These are phyloP conservation scores for Cadophora sp. DNA, from an alignment of 2,329 filamentous ascomycete species.

Conservation along the genomic window DNA sequence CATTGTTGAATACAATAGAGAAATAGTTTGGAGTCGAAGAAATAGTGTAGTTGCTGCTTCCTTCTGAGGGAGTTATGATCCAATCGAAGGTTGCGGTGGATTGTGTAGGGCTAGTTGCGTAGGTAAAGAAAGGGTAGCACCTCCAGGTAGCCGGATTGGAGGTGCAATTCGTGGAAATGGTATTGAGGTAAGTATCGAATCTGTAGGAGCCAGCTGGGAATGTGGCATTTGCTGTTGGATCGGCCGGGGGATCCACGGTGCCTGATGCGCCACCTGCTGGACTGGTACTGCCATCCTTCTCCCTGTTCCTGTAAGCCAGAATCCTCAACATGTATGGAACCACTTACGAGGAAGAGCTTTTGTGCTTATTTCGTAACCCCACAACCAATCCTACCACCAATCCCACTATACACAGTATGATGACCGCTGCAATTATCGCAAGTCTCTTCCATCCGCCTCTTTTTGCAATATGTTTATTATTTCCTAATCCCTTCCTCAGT, in stretches of 20 bases:
- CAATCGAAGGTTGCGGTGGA: slow-evolving; percentile 64
- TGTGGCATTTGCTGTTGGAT: slow-evolving; percentile 30
- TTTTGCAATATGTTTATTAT: slow-evolving; percentile 41
- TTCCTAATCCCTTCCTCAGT: slow-evolving; percentile 29
- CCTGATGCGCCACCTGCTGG: slow-evolving; percentile 30
- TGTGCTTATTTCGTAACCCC: slow-evolving; percentile 39
- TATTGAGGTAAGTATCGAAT: slow-evolving; percentile 63
- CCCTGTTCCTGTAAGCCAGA: slow-evolving; percentile 18
- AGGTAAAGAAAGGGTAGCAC: slow-evolving; percentile 64
- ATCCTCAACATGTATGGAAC: not conserved
- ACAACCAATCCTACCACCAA: slow-evolving; percentile 44
- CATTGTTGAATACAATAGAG: slow-evolving; percentile 60
- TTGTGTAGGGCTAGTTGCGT: slow-evolving; percentile 49
- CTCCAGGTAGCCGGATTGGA: slow-evolving; percentile 63
- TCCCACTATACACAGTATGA: slow-evolving; percentile 40
- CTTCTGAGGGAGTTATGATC: slow-evolving; percentile 56
- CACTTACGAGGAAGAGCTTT: slow-evolving; percentile 28
- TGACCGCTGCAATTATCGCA: slow-evolving; percentile 35
- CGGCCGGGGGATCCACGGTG: slow-evolving; percentile 21
- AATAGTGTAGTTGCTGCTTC: slow-evolving; percentile 55
- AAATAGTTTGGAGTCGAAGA: slow-evolving; percentile 63
- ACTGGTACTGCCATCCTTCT: slow-evolving; percentile 23
- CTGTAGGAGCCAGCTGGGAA: slow-evolving; percentile 71
- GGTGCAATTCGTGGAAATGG: slow-evolving; percentile 61
- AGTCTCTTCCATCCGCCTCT: slow-evolving; percentile 45